Conservation (phyloP, 441 rosid species). For the Lepidium campestre region DNA sequence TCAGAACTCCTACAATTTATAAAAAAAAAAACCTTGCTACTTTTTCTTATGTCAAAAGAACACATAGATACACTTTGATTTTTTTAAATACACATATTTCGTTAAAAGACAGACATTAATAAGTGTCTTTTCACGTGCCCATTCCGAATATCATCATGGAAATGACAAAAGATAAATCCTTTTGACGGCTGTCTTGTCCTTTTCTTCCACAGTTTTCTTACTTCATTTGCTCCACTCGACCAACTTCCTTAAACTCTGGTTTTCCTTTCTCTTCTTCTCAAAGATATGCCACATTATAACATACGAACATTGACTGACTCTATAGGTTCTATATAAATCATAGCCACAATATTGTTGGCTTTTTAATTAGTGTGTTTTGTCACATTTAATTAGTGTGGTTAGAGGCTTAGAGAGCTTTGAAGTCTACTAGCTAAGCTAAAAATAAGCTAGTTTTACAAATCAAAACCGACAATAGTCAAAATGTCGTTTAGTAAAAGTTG, state of each 20-base stretch:
- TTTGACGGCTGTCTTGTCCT: constrained; percentile 1
- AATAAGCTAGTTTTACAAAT: constrained; percentile 1
- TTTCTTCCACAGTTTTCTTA: not conserved
- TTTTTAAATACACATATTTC: too few relatives aligned
- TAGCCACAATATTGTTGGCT: not conserved
- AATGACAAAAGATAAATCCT: not conserved
- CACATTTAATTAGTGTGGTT: constrained; percentile 1
- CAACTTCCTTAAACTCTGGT: not conserved
- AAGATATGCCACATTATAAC: not conserved
- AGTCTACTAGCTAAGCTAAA: not conserved
- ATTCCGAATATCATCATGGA: not conserved
- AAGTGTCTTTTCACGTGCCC: too few relatives aligned
- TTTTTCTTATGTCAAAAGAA: too few relatives aligned
- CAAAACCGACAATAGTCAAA: constrained; percentile 3
- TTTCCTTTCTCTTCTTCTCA: not conserved
- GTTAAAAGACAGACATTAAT: too few relatives aligned
- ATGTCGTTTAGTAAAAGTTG: constrained; percentile 5
- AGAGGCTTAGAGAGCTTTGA: not conserved
- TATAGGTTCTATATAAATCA: not conserved
- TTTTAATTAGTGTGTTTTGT: not conserved
- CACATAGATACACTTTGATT: too few relatives aligned
- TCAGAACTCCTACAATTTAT: too few relatives aligned
- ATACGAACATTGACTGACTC: not conserved
- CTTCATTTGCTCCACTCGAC: not conserved
- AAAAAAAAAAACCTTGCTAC: too few relatives aligned